These are phyloP conservation scores for Lachancea meyersii DNA, from an alignment of 805 yeast genomes.

Conservation along the genomic window DNA sequence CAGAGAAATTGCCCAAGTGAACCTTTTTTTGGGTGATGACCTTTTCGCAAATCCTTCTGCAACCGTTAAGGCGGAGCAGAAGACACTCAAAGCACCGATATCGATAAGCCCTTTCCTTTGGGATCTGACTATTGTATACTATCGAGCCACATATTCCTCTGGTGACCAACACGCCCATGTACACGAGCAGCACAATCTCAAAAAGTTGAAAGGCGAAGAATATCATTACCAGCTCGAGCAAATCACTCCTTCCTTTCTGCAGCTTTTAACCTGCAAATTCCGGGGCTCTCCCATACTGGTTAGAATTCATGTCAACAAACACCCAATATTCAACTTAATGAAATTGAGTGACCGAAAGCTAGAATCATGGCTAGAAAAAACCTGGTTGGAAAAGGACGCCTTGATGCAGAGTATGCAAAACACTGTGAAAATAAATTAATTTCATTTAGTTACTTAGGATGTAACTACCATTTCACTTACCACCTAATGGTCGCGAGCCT, in stretches of 20 bases:
- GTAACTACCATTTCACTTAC: too few relatives aligned
- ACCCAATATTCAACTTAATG: constrained; percentile 41
- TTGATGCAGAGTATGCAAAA: constrained; percentile 37
- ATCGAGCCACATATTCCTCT: constrained; percentile 25
- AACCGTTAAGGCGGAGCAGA: not conserved
- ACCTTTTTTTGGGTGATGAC: constrained; percentile 9
- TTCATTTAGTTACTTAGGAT: not conserved
- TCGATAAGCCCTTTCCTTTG: constrained; percentile 19
- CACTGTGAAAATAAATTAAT: constrained; percentile 23
- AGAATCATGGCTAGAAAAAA: constrained; percentile 70
- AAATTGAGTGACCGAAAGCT: constrained; percentile 48
- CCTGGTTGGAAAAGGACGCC: constrained; percentile 68
- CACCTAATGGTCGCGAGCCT: too few relatives aligned
- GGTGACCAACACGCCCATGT: constrained; percentile 16
- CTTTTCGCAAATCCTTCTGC: constrained; percentile 2
- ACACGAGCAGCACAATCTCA: constrained; percentile 11
- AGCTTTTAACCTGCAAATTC: constrained; percentile 15
- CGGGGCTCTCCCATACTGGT: constrained; percentile 32
- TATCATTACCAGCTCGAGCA: constrained; percentile 26
- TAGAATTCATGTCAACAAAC: constrained; percentile 41
- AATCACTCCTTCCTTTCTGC: constrained; percentile 29
- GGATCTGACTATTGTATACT: constrained; percentile 36
- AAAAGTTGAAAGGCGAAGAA: constrained; percentile 1
- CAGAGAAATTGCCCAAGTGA: constrained; percentile 13
- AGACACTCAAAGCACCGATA: not conserved